A percentile compares a stretch with the other conserved stretches of the same genome.
phyloP scores from a whole-genome alignment of 108 stramenopile genomes.

The Pseudonitzschia pungens region DNA sequence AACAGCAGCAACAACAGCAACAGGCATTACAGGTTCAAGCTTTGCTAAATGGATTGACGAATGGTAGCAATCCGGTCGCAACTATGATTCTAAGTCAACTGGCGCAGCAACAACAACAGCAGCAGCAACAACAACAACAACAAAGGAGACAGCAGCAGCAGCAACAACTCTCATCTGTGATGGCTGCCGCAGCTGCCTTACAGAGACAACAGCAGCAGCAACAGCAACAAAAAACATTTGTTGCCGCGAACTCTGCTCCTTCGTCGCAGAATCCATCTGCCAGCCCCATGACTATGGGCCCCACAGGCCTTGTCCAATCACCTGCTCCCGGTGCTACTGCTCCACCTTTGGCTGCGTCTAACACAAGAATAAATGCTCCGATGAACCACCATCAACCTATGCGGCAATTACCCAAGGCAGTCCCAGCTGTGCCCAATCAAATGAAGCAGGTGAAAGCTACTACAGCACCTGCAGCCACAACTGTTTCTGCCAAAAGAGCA shows the following conservation, averaged over 20 bases:
- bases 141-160: constrained; percentile 1
- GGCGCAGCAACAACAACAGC: background rate
- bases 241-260: background rate
- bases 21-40: constrained; percentile 6
- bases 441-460: background rate
- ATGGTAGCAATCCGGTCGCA: constrained; percentile 7
- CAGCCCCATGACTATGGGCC: background rate
- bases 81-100: background rate
- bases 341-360: background rate
- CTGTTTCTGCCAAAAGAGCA: constrained; percentile 12
- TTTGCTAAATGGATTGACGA: constrained; percentile 1
- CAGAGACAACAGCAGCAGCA: constrained; percentile 17
- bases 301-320: background rate
- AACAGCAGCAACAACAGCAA: constrained; percentile 5
- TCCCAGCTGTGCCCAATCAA: background rate
- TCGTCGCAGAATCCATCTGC: background rate
- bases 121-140: constrained; percentile 8
- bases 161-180: background rate
- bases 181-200: background rate
- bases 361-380: background rate
- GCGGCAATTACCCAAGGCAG: background rate
- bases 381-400: too few species aligned
- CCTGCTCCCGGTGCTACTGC: background rate
- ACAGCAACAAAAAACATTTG: constrained; percentile 1
- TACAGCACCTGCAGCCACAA: background rate